phyloP scores from a whole-genome alignment of 1,284 basidiomycete species.

The Peniophora sp. region DNA sequence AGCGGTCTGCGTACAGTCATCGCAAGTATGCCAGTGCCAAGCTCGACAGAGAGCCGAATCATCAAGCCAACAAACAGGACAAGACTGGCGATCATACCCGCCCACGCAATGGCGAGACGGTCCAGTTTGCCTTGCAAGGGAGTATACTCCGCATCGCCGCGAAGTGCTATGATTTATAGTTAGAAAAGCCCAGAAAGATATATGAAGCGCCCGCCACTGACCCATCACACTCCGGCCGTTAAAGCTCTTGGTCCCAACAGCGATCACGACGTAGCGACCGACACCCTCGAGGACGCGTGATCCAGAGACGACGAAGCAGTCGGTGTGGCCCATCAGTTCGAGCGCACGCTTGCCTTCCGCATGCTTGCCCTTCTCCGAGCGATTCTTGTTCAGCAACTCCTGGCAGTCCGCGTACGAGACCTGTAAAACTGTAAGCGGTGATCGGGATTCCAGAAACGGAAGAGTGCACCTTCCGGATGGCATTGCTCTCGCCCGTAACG shows the following conservation, averaged over 20 bases:
- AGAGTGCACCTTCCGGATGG: slow-evolving; percentile 78
- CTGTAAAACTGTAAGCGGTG: no score
- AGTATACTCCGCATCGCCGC: slow-evolving; percentile 78
- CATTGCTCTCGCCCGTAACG: slow-evolving; percentile 94
- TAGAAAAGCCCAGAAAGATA: slow-evolving; percentile 1
- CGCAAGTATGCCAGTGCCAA: slow-evolving; percentile 49
- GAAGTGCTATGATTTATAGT: slow-evolving; percentile 50
- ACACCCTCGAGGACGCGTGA: slow-evolving; percentile 94
- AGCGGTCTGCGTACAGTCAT: slow-evolving; percentile 24
- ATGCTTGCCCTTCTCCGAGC: slow-evolving; percentile 4
- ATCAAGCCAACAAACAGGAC: slow-evolving; percentile 81
- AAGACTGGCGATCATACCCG: slow-evolving; percentile 79
- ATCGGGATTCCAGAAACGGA: no score
- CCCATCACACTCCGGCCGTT: slow-evolving; percentile 97
- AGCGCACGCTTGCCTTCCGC: background rate
- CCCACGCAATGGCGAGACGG: slow-evolving; percentile 86
- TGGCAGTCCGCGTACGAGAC: slow-evolving; percentile 70
- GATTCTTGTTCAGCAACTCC: slow-evolving; percentile 20
- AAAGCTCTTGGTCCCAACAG: slow-evolving; percentile 89
- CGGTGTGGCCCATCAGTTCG: slow-evolving; percentile 50
- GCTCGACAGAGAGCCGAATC: slow-evolving; percentile 91
- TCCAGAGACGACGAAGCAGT: slow-evolving; percentile 94
- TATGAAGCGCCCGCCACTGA: slow-evolving; percentile 28
- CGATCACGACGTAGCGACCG: slow-evolving; percentile 81
- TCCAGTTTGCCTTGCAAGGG: slow-evolving; percentile 95